A percentile compares a stretch with the other conserved stretches of the same genome.
Evolutionary conservation across 768 basidiomycete species (phyloP).

Genomic region (Podaxis mareebaensis): DNA sequence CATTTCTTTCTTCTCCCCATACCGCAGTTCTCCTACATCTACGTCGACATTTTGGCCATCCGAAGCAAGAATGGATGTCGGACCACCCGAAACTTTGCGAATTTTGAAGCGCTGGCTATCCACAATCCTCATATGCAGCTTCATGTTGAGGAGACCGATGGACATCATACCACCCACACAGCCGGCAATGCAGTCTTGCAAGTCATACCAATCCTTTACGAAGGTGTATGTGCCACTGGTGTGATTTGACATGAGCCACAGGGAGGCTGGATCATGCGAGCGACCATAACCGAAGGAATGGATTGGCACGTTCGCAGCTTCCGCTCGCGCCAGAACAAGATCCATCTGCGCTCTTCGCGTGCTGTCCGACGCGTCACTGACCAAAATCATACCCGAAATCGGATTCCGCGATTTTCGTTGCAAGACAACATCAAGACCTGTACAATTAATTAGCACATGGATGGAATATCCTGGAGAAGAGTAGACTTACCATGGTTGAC

Average conservation of each 20-base stretch:
- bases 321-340: conserved; percentile 92
- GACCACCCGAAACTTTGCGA: conserved; percentile 91
- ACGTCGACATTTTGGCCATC: conserved; percentile 95
- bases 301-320: conserved; percentile 95
- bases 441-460: conserved; percentile 10
- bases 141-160: conserved; percentile 90
- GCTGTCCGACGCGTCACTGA: conserved; percentile 91
- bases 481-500: conserved; percentile 79
- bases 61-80: conserved; percentile 81
- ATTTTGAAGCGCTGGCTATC: conserved; percentile 91
- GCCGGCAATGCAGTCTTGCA: conserved; percentile 89
- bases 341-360: conserved; percentile 98
- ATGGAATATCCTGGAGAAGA: not conserved
- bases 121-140: conserved; percentile 91
- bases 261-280: conserved; percentile 94
- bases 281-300: conserved; percentile 97
- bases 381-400: conserved; percentile 86
- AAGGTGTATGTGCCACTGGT: conserved; percentile 98
- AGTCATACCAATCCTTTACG: conserved; percentile 97
- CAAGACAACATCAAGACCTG: conserved; percentile 89
- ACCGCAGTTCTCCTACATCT: conserved; percentile 90
- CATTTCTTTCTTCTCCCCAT: conserved; percentile 98
- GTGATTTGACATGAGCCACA: conserved; percentile 99
- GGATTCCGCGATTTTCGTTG: conserved; percentile 93
- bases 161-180: conserved; percentile 97